Evolutionary conservation across 75 land plant species (phyloP).

Genomic region (Azolla pinnata): DNA sequence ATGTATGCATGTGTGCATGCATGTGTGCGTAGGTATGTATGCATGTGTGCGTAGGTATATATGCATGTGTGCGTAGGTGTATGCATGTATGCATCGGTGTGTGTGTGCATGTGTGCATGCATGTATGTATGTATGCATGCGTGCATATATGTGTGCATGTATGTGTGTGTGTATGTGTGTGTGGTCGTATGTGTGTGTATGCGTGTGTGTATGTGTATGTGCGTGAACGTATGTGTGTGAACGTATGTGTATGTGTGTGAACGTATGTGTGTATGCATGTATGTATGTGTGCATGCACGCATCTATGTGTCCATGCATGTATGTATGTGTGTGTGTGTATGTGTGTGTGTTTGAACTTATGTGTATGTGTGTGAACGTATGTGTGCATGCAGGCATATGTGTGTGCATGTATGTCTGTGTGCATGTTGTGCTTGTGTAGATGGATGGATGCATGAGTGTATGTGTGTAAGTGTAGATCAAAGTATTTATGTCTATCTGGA

Average conservation of each 20-base stretch:
- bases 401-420: too few relatives aligned
- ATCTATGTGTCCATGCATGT: neutral
- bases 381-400: too few relatives aligned
- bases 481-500: too few relatives aligned
- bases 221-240: neutral
- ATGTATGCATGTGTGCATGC: neutral
- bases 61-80: neutral
- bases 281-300: neutral
- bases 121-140: slow-evolving; percentile 1
- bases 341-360: neutral
- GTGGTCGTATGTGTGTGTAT: neutral
- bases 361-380: too few relatives aligned
- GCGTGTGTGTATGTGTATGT: neutral
- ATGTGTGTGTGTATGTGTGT: neutral
- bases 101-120: neutral
- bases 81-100: neutral
- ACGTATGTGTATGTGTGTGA: neutral
- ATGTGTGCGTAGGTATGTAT: neutral
- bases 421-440: too few relatives aligned
- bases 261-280: neutral
- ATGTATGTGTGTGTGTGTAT: neutral
- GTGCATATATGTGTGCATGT: neutral
- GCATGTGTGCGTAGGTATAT: neutral
- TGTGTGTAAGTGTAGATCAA: too few relatives aligned
- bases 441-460: too few relatives aligned